Percentiles rank a stretch among this genome's conserved stretches.
Conservation (phyloP, 2,329 filamentous ascomycete genomes). For the Ophiocordyceps camponoti-leonardi region DNA sequence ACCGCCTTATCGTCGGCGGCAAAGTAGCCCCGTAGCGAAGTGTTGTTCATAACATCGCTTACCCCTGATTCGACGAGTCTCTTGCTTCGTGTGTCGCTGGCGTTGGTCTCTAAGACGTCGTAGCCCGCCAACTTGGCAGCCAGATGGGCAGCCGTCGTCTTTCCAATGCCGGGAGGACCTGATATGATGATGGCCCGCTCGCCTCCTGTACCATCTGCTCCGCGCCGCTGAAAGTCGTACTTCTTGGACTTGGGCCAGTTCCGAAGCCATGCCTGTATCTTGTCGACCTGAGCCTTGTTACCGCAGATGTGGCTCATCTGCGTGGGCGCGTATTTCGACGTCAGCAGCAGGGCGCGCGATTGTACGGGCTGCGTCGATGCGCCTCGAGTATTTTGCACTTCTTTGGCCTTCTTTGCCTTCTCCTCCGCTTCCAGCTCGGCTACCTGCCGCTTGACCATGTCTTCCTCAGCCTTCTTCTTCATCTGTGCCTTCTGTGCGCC, state of each 20-base stretch:
- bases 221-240: conserved; percentile 64
- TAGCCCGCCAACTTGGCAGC: conserved; percentile 86
- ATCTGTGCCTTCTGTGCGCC: conserved; percentile 72
- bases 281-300: conserved; percentile 82
- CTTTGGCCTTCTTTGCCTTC: conserved; percentile 36
- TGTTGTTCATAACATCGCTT: conserved; percentile 85
- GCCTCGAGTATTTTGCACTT: conserved; percentile 20
- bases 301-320: conserved; percentile 80
- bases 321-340: conserved; percentile 84
- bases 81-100: conserved; percentile 90
- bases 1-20: conserved; percentile 67
- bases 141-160: conserved; percentile 90
- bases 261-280: conserved; percentile 72
- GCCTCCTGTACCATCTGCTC: conserved; percentile 67
- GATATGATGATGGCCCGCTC: conserved; percentile 89
- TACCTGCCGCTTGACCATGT: conserved; percentile 64
- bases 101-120: conserved; percentile 88
- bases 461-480: conserved; percentile 71
- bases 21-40: conserved; percentile 81
- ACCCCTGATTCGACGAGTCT: conserved; percentile 81
- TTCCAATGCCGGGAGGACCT: conserved; percentile 89
- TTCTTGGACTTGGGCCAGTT: conserved; percentile 67
- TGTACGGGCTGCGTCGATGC: conserved; percentile 21
- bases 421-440: conserved; percentile 78
- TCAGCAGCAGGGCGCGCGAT: conserved; percentile 60